Evolutionary conservation across 2,329 filamentous ascomycete genomes (phyloP).

Genomic region (Pseudophaeomoniella oleicola): DNA sequence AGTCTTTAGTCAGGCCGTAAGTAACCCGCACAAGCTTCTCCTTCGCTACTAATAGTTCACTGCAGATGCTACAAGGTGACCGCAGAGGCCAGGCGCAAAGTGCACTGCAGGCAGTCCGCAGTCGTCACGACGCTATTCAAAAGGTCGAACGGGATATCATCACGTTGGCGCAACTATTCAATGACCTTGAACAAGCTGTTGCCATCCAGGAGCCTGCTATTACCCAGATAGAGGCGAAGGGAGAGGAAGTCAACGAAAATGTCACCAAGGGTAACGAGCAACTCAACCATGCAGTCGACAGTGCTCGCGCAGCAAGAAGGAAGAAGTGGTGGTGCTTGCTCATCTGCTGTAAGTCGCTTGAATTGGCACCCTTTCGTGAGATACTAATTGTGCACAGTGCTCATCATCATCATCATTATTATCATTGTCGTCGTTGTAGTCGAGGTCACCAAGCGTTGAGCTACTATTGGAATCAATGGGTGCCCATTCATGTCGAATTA

Average conservation of each 20-base stretch:
- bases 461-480: too few species aligned
- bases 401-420: conserved; percentile 38
- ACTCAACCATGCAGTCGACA: conserved; percentile 67
- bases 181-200: conserved; percentile 74
- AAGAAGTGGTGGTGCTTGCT: conserved; percentile 97
- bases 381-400: conserved; percentile 21
- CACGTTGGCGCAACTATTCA: conserved; percentile 74
- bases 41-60: conserved; percentile 1
- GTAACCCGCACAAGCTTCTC: conserved; percentile 13
- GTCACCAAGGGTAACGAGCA: conserved; percentile 74
- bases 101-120: conserved; percentile 64
- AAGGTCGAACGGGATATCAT: conserved; percentile 88
- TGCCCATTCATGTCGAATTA: too few species aligned
- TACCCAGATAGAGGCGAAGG: conserved; percentile 70
- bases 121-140: conserved; percentile 72
- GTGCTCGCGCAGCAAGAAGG: conserved; percentile 63
- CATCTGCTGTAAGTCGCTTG: conserved; percentile 43
- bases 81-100: conserved; percentile 68
- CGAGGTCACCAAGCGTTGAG: conserved; percentile 23
- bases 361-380: conserved; percentile 1
- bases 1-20: conserved; percentile 69
- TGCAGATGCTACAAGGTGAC: conserved; percentile 52
- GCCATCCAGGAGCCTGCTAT: conserved; percentile 75
- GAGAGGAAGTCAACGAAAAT: conserved; percentile 71
- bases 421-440: conserved; percentile 34